Conservation (phyloP, 1,284 basidiomycete species). For the Ceratobasidium papillatum region DNA sequence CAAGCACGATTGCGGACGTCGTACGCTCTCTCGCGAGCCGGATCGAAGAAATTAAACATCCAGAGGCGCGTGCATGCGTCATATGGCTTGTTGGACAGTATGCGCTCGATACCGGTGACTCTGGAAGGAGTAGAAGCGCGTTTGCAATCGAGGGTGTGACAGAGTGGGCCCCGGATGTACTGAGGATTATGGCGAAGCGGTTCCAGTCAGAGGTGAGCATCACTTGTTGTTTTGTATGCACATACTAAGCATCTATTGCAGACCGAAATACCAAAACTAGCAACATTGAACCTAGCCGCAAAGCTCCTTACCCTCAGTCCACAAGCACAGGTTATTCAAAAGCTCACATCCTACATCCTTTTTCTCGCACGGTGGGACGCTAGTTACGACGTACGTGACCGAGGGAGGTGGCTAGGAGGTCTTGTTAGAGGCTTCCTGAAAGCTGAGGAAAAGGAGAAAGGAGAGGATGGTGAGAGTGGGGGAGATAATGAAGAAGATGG, state of each 20-base stretch:
- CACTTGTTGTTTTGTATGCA: background rate
- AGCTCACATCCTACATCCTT: conserved; percentile 75
- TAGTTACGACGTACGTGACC: conserved; percentile 89
- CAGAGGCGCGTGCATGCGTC: conserved; percentile 82
- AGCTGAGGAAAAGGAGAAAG: conserved; percentile 51
- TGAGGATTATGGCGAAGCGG: conserved; percentile 76
- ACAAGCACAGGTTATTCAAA: conserved; percentile 56
- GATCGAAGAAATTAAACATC: conserved; percentile 80
- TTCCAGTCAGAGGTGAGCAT: conserved; percentile 73
- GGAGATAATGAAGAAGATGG: conserved; percentile 52
- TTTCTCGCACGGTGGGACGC: conserved; percentile 86
- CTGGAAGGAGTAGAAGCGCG: conserved; percentile 48
- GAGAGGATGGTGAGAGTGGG: conserved; percentile 12
- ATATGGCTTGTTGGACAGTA: conserved; percentile 93
- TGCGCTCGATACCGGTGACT: conserved; percentile 54
- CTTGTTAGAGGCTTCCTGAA: conserved; percentile 67
- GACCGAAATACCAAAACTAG: conserved; percentile 76
- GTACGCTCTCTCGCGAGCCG: conserved; percentile 76
- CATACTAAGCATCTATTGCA: conserved; percentile 48
- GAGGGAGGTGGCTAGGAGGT: conserved; percentile 79
- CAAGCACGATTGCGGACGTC: conserved; percentile 56
- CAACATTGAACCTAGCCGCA: conserved; percentile 81
- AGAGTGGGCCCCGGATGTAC: conserved; percentile 84
- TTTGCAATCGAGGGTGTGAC: conserved; percentile 55
- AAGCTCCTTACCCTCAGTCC: conserved; percentile 82